Conservation (phyloP, 164 flowering plant species). For the Magnolia kwangsiensis region DNA sequence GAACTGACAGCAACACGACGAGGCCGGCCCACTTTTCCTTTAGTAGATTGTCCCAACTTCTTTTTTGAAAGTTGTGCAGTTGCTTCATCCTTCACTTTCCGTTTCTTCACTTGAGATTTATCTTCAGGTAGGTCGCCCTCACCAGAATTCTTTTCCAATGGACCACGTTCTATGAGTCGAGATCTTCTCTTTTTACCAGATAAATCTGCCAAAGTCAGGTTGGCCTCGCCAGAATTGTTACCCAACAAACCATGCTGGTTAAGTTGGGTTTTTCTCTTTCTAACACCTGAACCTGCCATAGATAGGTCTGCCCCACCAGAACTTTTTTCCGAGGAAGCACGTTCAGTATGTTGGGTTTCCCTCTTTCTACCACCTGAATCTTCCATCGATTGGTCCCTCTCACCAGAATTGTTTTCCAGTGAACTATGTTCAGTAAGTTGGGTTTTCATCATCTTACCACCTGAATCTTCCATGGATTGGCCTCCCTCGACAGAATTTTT, state of each 20-base stretch:
- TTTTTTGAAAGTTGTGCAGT: background rate
- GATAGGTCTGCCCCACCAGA: background rate
- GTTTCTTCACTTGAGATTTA: constrained; percentile 6
- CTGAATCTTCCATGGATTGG: background rate
- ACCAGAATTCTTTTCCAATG: background rate
- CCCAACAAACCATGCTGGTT: background rate
- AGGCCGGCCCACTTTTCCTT: background rate
- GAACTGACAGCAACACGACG: background rate
- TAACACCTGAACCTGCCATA: background rate
- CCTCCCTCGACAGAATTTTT: background rate
- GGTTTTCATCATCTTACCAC: background rate
- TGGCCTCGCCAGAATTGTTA: background rate
- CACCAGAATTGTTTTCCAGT: background rate
- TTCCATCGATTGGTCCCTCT: background rate
- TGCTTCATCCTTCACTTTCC: background rate
- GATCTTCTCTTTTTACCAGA: constrained; percentile 4
- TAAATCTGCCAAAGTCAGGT: background rate
- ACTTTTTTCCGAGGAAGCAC: background rate
- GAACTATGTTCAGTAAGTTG: background rate
- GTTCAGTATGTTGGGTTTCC: background rate
- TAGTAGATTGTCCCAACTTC: background rate
- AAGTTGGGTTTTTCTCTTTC: background rate
- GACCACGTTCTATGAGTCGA: background rate
- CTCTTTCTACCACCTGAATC: background rate
- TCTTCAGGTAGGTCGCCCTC: background rate